A percentile compares a stretch with the other conserved stretches of the same genome.
Conservation (phyloP, 331 rosid species). For the Erythrophleum ivorense region DNA sequence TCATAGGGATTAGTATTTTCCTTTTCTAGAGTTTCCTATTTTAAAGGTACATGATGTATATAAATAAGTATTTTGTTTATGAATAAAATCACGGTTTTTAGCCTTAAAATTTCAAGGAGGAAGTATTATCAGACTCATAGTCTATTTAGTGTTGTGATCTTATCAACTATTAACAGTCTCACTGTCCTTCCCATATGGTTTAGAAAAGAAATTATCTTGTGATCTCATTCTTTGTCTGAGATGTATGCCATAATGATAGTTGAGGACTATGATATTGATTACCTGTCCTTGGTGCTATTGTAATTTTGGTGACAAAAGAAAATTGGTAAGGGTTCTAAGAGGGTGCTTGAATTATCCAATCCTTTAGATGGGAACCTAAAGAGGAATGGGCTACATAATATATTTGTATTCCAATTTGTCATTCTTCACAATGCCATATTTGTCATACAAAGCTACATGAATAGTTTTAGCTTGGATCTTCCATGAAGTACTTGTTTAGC, state of each 20-base stretch:
- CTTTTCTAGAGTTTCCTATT: too few species aligned
- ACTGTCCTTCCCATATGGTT: neutral
- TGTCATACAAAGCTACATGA: neutral
- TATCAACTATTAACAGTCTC: neutral
- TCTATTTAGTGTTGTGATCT: neutral
- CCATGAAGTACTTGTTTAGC: neutral
- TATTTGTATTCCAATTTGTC: neutral
- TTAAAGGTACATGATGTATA: too few species aligned
- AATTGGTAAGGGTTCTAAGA: neutral
- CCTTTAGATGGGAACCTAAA: neutral
- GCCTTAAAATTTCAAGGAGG: neutral
- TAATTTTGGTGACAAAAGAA: neutral
- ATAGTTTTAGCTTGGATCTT: constrained; percentile 6
- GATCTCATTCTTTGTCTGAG: neutral
- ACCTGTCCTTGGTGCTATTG: constrained; percentile 30
- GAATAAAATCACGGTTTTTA: too few species aligned
- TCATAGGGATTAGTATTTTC: too few species aligned
- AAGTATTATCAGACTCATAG: neutral
- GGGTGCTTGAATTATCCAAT: neutral
- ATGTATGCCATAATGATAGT: constrained; percentile 33
- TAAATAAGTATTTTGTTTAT: too few species aligned
- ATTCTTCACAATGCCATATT: neutral
- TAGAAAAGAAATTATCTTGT: constrained; percentile 13
- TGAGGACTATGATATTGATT: constrained; percentile 4
- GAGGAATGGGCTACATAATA: neutral